Evolutionary conservation across 2,329 filamentous ascomycete genomes (phyloP).

Genomic region (Phaeosphaeriaceae sp.): DNA sequence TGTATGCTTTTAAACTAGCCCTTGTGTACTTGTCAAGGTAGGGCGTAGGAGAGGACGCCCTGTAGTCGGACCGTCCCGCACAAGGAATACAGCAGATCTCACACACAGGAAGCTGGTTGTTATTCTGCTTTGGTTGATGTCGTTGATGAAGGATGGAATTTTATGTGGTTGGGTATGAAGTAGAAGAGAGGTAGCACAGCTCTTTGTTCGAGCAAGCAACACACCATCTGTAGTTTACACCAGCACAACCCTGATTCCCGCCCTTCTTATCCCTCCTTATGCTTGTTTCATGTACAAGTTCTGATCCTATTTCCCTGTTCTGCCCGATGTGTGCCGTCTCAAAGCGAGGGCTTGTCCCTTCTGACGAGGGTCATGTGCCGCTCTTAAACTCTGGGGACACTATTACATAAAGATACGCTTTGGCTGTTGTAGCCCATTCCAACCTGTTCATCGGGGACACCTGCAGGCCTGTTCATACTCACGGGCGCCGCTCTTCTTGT

Average conservation of each 20-base stretch:
- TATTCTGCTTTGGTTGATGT: background rate
- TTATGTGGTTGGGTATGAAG: background rate
- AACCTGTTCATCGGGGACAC: conserved; percentile 3
- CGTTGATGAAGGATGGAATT: background rate
- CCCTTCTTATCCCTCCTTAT: conserved; percentile 12
- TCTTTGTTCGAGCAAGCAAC: conserved; percentile 17
- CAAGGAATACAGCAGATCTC: background rate
- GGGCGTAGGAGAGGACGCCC: conserved; percentile 1
- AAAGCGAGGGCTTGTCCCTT: conserved; percentile 36
- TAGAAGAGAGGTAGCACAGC: background rate
- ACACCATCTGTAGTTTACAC: conserved; percentile 12
- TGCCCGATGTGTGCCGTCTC: conserved; percentile 38
- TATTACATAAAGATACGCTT: conserved; percentile 32
- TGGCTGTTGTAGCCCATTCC: conserved; percentile 4
- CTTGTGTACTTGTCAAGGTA: conserved; percentile 8
- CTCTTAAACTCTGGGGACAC: conserved; percentile 13
- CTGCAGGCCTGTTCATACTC: background rate
- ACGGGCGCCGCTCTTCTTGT: no score
- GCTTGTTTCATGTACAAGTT: conserved; percentile 7
- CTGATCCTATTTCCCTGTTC: conserved; percentile 15
- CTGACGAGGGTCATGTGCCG: conserved; percentile 35
- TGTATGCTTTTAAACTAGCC: background rate
- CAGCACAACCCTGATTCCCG: conserved; percentile 3
- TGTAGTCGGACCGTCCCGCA: no score
- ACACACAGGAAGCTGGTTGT: background rate